phyloP scores from a whole-genome alignment of 148 eudicot species.

The Nepenthes mirabilis region DNA sequence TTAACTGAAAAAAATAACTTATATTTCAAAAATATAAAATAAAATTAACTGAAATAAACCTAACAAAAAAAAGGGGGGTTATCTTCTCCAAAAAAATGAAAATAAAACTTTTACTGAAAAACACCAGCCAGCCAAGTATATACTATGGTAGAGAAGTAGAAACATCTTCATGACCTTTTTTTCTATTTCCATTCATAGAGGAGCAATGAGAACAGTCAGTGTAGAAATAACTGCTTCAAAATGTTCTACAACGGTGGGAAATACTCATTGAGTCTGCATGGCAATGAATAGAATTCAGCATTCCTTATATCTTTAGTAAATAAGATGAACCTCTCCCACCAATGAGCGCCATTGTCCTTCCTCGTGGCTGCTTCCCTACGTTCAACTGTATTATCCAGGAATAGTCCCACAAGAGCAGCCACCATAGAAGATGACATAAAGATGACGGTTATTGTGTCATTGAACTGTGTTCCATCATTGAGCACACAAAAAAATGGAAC shows the following conservation, averaged over 20 bases:
- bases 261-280: constrained; percentile 40
- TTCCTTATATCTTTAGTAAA: constrained; percentile 57
- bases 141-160: no score
- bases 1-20: no score
- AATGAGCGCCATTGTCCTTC: constrained; percentile 49
- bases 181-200: no score
- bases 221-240: no score
- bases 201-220: no score
- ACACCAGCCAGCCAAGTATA: no score
- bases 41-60: no score
- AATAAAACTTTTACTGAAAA: no score
- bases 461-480: constrained; percentile 30
- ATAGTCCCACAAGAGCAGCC: constrained; percentile 32
- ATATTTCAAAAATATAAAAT: no score
- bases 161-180: no score
- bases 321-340: constrained; percentile 60
- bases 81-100: no score
- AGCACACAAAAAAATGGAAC: neutral
- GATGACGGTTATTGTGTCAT: constrained; percentile 34
- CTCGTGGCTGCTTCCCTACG: constrained; percentile 24
- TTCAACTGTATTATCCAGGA: constrained; percentile 44
- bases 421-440: constrained; percentile 38
- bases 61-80: no score
- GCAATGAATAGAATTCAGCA: constrained; percentile 60
- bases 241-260: constrained; percentile 45